Evolutionary conservation across 129 eudicot species (phyloP), one percentile per base, ranked within the genome.

Genomic region (Rutidosis leptorrhynchoides): DNA sequence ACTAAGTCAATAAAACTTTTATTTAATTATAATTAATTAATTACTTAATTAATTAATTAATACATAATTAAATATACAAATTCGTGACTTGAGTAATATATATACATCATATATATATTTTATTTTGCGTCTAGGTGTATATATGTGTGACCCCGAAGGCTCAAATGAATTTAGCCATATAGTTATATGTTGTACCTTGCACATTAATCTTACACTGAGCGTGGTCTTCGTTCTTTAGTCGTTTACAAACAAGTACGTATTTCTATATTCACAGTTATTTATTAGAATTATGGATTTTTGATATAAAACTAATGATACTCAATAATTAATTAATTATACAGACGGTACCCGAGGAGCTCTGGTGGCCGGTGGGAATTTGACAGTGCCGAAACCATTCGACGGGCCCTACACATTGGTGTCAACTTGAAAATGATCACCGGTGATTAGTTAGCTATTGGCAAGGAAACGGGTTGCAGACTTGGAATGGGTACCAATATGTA

Each of bases 401-500:
- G 95, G 6, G 97, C 97, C 27, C 79, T 90, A 6, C 61, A 78
- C 62, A 95, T 90, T 57, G 97, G 97, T 70, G 97, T 90, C 62
- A 90, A 90, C 71, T 95, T 90, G 30, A 90, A 90, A 81, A 90
- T 90, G 97, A 90, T 90, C 78, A 90, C 97, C 3, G 97, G 97
- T 23, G 97, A 90, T 69, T 95, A 90, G 84, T 77, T 90, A 40
- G 97, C 97, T 56, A 90, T 90, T n/a, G 97, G 85, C 20, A 90
- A 90, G 75, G 97, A 90, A 77, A 90, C 97, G 7, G 90, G 95
- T 11, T 83, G 97, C 0, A 82, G 97, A 65, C 90, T 90, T 17
- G 97, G 97, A 28, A 90, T 90, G 97, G 97, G 97, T 4, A 84
- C 91, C 20, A 90, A 90, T 72, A 90, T 90, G 97, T 90, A 90